Base-by-base conservation (phyloP, 371 early-diverging fungal genomes). In the Actinomortierella ambigua region DNA sequence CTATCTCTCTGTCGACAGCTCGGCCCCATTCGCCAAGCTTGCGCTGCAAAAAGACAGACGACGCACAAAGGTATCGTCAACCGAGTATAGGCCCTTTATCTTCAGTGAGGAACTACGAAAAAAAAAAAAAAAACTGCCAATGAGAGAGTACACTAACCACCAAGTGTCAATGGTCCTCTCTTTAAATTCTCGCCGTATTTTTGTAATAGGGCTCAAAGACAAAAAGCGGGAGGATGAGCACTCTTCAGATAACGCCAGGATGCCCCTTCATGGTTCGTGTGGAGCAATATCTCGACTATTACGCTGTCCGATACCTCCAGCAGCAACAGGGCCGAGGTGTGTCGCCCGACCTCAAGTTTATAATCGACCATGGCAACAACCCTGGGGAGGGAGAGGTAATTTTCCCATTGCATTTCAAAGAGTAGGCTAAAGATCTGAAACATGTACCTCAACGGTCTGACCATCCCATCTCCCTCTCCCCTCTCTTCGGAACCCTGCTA, bases 351-450 rank as follows among this genome's bases (percentile, higher is more conserved):
- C 69, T 76, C 60, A 76, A 68, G 57, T 76, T 76, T 51, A 63
- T 76, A 20, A 69, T 76, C 22, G 76, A 76, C 29, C 69, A 69
- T 44, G 63, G 65, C 9, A 69, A 65, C 62, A 69, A 68, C 17
- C 76, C 76, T 15, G 76, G 76, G 7, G 76, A 76, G 34, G 76
- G 76, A 29, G 76, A 76, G 63, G 76, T 76, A 68, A 23, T 13
- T 2, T 26, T 26, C 47, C 11, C 11, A 6, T 26, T 13, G 3
- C 23, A 6, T 50, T 18, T 13, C 23, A 50, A n/a, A n/a, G n/a
- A n/a, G n/a, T n/a, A n/a, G n/a, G n/a, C n/a, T n/a, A n/a, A n/a
- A n/a, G n/a, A n/a, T 13, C 20, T 8, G 42, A 41, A 41, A n/a
- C 46, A n/a, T n/a, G n/a, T n/a, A n/a, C n/a, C n/a, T n/a, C n/a